Evolutionary conservation across 208 protist species (phyloP), one percentile per base, ranked within the genome.

Genomic region (Acanthamoeba rhysodes): DNA sequence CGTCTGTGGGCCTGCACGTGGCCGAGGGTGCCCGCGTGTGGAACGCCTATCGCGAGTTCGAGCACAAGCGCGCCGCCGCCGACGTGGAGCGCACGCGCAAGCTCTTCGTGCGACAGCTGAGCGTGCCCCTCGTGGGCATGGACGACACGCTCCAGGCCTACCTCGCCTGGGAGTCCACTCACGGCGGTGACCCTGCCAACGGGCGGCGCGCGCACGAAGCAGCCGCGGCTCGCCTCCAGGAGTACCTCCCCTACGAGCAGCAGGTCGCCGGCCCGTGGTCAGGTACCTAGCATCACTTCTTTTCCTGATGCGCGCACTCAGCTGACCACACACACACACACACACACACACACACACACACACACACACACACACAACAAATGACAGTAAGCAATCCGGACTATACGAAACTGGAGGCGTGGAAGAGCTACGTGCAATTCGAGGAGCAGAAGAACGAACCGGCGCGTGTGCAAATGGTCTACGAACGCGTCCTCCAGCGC

Each of bases 361-460:
- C 72, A 45, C 34, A 50, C 72, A 20, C 32, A 16, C 22, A 48
- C 45, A 48, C 74, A 5, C 74, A 34, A 29, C 18, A 20, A 1
- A 20, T 8, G 12, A 32, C 85, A 91, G 85, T 29, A 0, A 91
- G 59, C 59, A 72, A 91, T 27, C 85, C 85, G 34, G 85, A 91
- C 57, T 91, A 91, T 55, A 91, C 59, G 32, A 91, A 91, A 32
- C 85, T 91, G 37, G 85, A 91, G 22, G 62, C 62, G 29, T 91
- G 85, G 85, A 64, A 72, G 57, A 68, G 59, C 59, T 91, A 91
- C 32, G 27, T 41, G 22, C 85, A 72, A 29, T 91, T 72, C 37
- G 85, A 91, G 27, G 85, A 91, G 62, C 34, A 34, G 62, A 66
- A 91, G 62, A 91, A 91, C 53, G 62, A 91, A 24, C 85, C 85